These are phyloP conservation scores for Myrmaecium sp. DNA, from an alignment of 2,329 filamentous ascomycete species.

Conservation along the genomic window DNA sequence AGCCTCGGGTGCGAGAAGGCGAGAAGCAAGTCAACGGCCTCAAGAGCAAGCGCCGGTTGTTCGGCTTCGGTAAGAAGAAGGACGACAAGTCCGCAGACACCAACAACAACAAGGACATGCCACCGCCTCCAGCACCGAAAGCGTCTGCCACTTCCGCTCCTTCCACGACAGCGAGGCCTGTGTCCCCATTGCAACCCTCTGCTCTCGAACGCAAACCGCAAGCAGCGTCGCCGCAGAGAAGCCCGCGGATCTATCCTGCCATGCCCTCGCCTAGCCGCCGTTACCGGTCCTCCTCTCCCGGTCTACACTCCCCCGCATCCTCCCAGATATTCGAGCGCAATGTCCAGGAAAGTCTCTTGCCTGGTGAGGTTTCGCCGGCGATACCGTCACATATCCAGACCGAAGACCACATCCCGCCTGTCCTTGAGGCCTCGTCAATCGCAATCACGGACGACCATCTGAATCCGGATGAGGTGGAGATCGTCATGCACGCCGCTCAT, in stretches of 20 bases:
- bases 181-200: slow-evolving; percentile 13
- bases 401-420: slow-evolving; percentile 83
- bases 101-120: slow-evolving; percentile 5
- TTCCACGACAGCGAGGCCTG: slow-evolving; percentile 3
- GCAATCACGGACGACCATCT: slow-evolving; percentile 78
- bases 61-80: slow-evolving; percentile 20
- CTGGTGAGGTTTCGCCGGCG: slow-evolving; percentile 60
- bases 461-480: slow-evolving; percentile 80
- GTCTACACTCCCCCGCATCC: slow-evolving; percentile 60
- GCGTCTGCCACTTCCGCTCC: slow-evolving; percentile 1
- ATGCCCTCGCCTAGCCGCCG: slow-evolving; percentile 46
- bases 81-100: no score
- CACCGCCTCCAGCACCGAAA: not conserved
- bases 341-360: slow-evolving; percentile 57
- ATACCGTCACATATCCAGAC: slow-evolving; percentile 88
- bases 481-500: slow-evolving; percentile 72
- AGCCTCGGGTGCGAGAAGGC: not conserved
- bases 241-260: slow-evolving; percentile 18
- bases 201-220: slow-evolving; percentile 11
- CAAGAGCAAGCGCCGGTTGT: slow-evolving; percentile 17
- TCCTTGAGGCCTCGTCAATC: slow-evolving; percentile 77
- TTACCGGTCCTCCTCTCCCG: slow-evolving; percentile 51
- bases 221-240: slow-evolving; percentile 15
- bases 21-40: slow-evolving; percentile 4
- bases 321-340: slow-evolving; percentile 81